Conservation (phyloP, 2,329 filamentous ascomycete genomes). For the Bisporella sp. region DNA sequence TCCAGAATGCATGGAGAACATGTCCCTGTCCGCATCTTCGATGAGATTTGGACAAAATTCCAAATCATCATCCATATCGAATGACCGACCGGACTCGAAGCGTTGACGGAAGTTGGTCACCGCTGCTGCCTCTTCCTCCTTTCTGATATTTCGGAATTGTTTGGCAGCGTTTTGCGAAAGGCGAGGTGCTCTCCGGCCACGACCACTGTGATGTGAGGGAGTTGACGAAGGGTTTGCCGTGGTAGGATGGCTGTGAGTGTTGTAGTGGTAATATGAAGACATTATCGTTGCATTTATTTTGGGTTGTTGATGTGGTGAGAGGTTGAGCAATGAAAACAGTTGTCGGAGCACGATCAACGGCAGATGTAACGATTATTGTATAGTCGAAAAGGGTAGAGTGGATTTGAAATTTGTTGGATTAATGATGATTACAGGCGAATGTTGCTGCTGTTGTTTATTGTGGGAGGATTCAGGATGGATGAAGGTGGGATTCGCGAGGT, state of each 20-base stretch:
- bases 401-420: too few relatives aligned
- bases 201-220: slow-evolving; percentile 67
- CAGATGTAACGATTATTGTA: too few relatives aligned
- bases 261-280: slow-evolving; percentile 60
- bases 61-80: slow-evolving; percentile 92
- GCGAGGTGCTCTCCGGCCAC: slow-evolving; percentile 77
- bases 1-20: slow-evolving; percentile 80
- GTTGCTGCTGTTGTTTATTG: too few relatives aligned
- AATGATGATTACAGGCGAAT: too few relatives aligned
- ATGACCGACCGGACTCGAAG: slow-evolving; percentile 87
- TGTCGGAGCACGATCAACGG: too few relatives aligned
- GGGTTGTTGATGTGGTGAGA: too few relatives aligned
- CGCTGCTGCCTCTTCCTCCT: slow-evolving; percentile 80
- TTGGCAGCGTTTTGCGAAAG: slow-evolving; percentile 80
- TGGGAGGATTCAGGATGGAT: too few relatives aligned
- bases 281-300: slow-evolving; percentile 36
- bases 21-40: slow-evolving; percentile 75
- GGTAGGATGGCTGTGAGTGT: slow-evolving; percentile 50
- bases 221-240: slow-evolving; percentile 36
- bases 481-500: too few relatives aligned
- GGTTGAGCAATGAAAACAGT: too few relatives aligned
- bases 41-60: slow-evolving; percentile 91
- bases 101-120: slow-evolving; percentile 75
- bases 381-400: too few relatives aligned
- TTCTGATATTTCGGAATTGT: slow-evolving; percentile 69